These are phyloP conservation scores for Neckera pumila DNA, from an alignment of 225 moss, liverwort and hornwort species.

Conservation along the genomic window DNA sequence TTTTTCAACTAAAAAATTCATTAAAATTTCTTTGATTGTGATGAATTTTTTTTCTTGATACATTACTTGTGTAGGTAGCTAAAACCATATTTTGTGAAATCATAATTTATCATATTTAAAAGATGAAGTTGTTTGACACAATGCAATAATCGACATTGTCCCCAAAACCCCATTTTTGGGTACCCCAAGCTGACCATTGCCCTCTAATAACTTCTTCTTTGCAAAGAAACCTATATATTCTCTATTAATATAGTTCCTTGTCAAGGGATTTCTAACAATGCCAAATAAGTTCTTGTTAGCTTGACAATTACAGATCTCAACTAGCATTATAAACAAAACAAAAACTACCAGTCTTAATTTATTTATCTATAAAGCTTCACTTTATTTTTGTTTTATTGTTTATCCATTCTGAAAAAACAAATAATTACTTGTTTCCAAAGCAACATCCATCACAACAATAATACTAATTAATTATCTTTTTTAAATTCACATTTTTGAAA, in stretches of 20 bases:
- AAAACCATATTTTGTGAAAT: too few species aligned
- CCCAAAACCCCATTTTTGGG: too few species aligned
- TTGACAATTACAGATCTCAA: background rate
- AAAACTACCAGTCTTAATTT: rapidly evolving
- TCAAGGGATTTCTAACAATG: background rate
- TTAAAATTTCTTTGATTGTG: too few species aligned
- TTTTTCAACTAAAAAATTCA: too few species aligned
- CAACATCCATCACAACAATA: background rate
- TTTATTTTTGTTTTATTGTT: background rate
- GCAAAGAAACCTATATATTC: background rate
- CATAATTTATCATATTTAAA: too few species aligned
- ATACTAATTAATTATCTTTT: background rate
- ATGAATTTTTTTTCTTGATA: too few species aligned
- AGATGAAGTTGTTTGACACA: too few species aligned
- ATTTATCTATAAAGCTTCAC: background rate
- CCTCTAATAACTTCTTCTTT: background rate
- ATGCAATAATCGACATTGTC: too few species aligned
- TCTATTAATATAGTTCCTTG: background rate
- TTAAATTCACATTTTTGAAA: background rate
- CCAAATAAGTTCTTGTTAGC: background rate
- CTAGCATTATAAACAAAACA: background rate
- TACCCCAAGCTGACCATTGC: too few species aligned
- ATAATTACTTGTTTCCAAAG: too few species aligned
- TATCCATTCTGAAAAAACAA: background rate
- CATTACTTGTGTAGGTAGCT: too few species aligned